Evolutionary conservation across 73 alveolate species (phyloP), one percentile per base, ranked within the genome.

Genomic region (Stentor roeselii): DNA sequence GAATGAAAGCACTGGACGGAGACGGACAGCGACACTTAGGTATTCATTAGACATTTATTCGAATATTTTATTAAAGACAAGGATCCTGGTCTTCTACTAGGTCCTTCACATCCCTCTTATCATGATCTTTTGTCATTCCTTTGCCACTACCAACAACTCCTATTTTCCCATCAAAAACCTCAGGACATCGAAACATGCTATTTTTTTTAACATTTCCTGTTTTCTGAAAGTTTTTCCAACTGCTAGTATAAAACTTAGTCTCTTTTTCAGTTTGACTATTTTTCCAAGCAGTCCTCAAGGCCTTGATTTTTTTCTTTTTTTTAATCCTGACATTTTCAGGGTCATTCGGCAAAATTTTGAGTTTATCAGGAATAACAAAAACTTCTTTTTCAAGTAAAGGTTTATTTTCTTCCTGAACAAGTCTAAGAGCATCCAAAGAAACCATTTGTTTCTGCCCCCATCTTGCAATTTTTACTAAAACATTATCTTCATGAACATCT

Each of bases 231-330:
- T 34, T 67, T 67, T 67, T 67, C 80, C 80, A 67, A 67, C 41
- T 21, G 41, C 80, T 67, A 14, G 41, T 34, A 32, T 67, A 67
- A 0, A 21, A n/a, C 2, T 32, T 67, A 27, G 80, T 67, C 2
- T 67, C 80, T 67, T 67, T 67, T 67, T 67, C 80, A 30, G 34
- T 34, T 34, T 67, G 80, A 34, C 37, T 67, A 15, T 30, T 15
- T 40, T 40, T 67, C 80, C 80, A 67, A 21, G 80, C 80, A 21
- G 21, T 67, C 34, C 37, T 67, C 80, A 67, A 34, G 34, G 80
- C 80, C 34, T 67, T 67, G n/a, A 67, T 67, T 67, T 67, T 67
- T 67, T 67, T 67, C 80, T 67, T 67, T 34, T 67, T 67, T 67
- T 67, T 67, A 30, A 30, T n/a, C 34, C 80, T 67, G 11, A 67